Evolutionary conservation across 2,329 filamentous ascomycete genomes (phyloP), one percentile per base, ranked within the genome.

Genomic region (Proliferodiscus dingleyae): DNA sequence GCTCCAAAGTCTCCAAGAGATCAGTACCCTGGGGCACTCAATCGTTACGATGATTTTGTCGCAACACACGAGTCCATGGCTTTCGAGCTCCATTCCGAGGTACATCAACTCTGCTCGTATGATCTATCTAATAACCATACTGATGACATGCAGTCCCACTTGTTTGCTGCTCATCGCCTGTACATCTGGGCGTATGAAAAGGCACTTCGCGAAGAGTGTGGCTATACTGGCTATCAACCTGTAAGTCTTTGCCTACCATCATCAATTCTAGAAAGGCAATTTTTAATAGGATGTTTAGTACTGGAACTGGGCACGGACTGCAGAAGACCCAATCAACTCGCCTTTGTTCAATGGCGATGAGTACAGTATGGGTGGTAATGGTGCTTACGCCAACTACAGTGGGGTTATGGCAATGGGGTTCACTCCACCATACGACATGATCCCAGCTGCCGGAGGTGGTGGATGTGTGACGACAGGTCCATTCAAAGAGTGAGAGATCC

Each of bases 281-380:
- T n/a, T n/a, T n/a, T n/a, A n/a, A n/a, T n/a, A n/a, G n/a, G n/a
- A n/a, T 28, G 26, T 7, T 40, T 64, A 69, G 41, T 55, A 53
- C 36, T 52, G 48, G 64, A 72, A 78, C 58, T 79, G 74, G 72
- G 68, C 68, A 2, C 66, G 67, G 34, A 72, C 71, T 61, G 66
- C 70, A 2, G 52, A 64, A 3, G 68, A 77, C 45, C 66, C 68
- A 2, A 56, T 62, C 51, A 67, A 68, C 42, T 76, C 74, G 0
- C 72, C 74, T 11, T 55, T 78, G 37, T 78, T 81, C 51, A 74
- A 77, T 51, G 77, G 77, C 24, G 73, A 70, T 52, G 68, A 67
- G 18, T 73, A 68, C 36, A 71, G 68, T 43, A 62, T 77, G 66
- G 68, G 69, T 22, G 72, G 74, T 18, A 70, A 77, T 49, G 74